Evolutionary conservation across 495 filamentous ascomycete species (phyloP).

Genomic region (Aspergillus avenaceus): DNA sequence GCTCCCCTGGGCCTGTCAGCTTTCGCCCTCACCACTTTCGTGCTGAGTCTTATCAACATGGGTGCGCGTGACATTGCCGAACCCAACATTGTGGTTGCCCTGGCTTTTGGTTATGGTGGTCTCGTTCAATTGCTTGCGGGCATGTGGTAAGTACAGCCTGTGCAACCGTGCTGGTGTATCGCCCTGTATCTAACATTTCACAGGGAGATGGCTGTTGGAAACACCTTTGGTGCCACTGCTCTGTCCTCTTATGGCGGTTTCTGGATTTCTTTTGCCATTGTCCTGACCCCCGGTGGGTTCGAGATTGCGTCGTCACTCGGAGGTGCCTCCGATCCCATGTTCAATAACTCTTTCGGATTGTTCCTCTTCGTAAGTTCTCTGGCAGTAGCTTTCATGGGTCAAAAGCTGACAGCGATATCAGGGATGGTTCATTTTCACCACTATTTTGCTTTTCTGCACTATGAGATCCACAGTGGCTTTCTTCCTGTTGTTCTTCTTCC

Average conservation of each 20-base stretch:
- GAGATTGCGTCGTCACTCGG: slow-evolving; percentile 41
- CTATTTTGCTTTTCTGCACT: slow-evolving; percentile 81
- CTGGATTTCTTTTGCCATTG: slow-evolving; percentile 89
- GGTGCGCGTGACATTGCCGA: slow-evolving; percentile 51
- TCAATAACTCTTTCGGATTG: slow-evolving; percentile 71
- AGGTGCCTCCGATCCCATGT: slow-evolving; percentile 25
- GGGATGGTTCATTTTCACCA: slow-evolving; percentile 99
- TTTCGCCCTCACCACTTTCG: slow-evolving; percentile 96
- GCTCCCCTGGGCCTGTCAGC: slow-evolving; percentile 81
- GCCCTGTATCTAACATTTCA: neutral
- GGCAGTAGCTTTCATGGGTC: too few species aligned
- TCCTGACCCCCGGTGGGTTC: slow-evolving; percentile 78
- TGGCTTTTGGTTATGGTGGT: slow-evolving; percentile 80
- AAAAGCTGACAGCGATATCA: slow-evolving; percentile 21
- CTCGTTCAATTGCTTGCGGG: slow-evolving; percentile 88
- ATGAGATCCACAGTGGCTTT: slow-evolving; percentile 92
- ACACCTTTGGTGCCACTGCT: slow-evolving; percentile 96
- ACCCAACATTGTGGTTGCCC: slow-evolving; percentile 66
- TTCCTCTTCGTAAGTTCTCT: slow-evolving; percentile 66
- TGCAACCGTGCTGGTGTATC: neutral
- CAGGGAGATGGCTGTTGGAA: slow-evolving; percentile 98
- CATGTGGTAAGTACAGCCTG: slow-evolving; percentile 78
- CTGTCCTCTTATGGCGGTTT: slow-evolving; percentile 97
- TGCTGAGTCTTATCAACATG: slow-evolving; percentile 83
- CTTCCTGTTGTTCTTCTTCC: slow-evolving; percentile 90